Evolutionary conservation across 129 eudicot genomes (phyloP), one percentile per base, ranked within the genome.

Genomic region (Tanacetum coccineum): DNA sequence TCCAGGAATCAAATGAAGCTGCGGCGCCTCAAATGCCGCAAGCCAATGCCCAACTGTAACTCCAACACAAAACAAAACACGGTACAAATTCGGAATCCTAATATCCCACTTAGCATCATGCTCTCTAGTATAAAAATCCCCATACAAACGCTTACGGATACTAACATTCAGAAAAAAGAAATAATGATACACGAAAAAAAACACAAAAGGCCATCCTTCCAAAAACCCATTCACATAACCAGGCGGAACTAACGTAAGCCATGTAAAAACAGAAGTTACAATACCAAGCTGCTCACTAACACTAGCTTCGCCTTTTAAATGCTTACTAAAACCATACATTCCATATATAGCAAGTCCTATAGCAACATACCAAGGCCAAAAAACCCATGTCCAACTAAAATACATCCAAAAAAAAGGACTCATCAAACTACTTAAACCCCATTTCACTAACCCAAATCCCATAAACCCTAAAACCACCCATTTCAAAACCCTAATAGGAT

Each of bases 391-490:
- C 95, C 85, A 87, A 73, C 97, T 87, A 75, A 87, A 85, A 64
- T 91, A 91, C 95, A 83, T 81, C 97, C 97, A 91, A 57, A 91
- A 76, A 69, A 91, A 91, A 11, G 97, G 97, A 52, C 69, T 91
- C 2, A 81, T 57, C 28, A 83, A 14, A 65, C 78, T 32, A 73
- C 66, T 77, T 9, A 82, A 57, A 11, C 67, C 70, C 95, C 90
- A 85, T 77, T 85, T 87, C 9, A 73, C 62, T 4, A 76, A 81
- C 1, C 74, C 84, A 47, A 79, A 25, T 25, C 86, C 97, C 61
- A 80, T 2, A 14, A 81, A 74, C 5, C 82, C 67, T 8, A 82
- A 52, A 61, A 80, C 46, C 62, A 56, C 70, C 90, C 84, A 77
- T 71, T 87, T 91, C 48, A 81, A 79, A 7, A 75, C 63, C 57